Base-by-base conservation (phyloP, 179 eudicot species). In the Corrigiola litoralis region DNA sequence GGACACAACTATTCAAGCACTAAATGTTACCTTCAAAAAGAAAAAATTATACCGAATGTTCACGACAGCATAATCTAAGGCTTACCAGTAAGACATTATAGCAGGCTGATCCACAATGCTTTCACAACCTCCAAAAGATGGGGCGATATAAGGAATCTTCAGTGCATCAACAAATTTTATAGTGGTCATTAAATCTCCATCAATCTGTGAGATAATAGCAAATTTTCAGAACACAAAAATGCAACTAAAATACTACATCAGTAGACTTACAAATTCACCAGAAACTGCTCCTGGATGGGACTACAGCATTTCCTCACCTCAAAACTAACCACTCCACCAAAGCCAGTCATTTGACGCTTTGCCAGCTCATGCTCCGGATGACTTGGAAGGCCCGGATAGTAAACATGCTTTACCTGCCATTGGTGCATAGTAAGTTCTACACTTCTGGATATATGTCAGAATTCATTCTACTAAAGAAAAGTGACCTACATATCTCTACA, bases 91-190 rank as follows among this genome's bases (percentile, higher is more conserved):
- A 75, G 99, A 90, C 99, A 94, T 94, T 28, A 94, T 83, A 41
- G 99, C 99, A 49, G 99, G 99, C 77, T 84, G 97, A 75, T 86
- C 97, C 67, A 94, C 96, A 75, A 94, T 87, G 74, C 99, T 94
- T 77, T 94, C 99, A 68, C 89, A 83, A 65, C 99, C 99, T 56
- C 99, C 99, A 65, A 94, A 94, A 11, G 97, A 90, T 21, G 99
- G 97, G 46, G 99, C 99, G 54, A 94, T 90, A 61, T 94, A 94
- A 17, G 99, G 87, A 55, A 94, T 94, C 74, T 76, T 94, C 80
- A 94, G 67, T 1, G 88, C 68, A 71, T 94, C 99, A 34, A 88
- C 76, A 53, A 94, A 94, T 58, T 82, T 84, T 12, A 73, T 73
- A 23, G 99, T 94, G 58, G 71, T 76, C 31, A 18, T 38, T 51